Evolutionary conservation across 208 protist genomes (phyloP).

Genomic region (Trypanosoma brucei): DNA sequence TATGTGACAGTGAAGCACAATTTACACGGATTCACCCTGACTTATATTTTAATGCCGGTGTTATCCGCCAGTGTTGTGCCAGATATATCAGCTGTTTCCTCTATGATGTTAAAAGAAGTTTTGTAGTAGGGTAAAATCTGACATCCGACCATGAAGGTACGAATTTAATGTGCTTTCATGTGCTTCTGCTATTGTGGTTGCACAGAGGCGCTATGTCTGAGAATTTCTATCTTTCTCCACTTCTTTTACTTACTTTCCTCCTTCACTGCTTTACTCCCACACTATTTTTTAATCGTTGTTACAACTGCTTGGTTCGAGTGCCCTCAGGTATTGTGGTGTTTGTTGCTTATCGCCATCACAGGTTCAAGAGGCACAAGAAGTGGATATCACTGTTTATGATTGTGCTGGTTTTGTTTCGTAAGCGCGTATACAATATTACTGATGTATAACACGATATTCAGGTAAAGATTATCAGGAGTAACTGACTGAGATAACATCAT

Average conservation of each 20-base stretch:
- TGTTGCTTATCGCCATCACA: conserved; percentile 6
- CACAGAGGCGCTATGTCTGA: not conserved
- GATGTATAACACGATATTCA: conserved; percentile 32
- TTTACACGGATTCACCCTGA: conserved; percentile 13
- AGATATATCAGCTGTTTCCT: not conserved
- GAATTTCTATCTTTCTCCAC: not conserved
- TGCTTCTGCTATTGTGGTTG: not conserved
- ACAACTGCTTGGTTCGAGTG: not conserved
- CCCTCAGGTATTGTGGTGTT: conserved; percentile 18
- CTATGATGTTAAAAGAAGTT: conserved; percentile 22
- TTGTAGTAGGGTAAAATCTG: conserved; percentile 57
- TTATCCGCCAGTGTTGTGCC: conserved; percentile 19
- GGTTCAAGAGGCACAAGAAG: conserved; percentile 22
- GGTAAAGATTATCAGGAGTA: conserved; percentile 17
- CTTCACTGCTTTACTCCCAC: not conserved
- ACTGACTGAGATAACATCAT: conserved; percentile 33
- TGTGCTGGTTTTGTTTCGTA: not conserved
- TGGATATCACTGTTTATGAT: not conserved
- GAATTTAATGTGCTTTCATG: conserved; percentile 1
- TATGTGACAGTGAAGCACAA: conserved; percentile 5
- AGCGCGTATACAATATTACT: not conserved
- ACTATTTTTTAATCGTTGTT: not conserved
- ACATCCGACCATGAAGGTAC: conserved; percentile 17
- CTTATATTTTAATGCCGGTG: conserved; percentile 2
- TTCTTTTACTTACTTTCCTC: not conserved